Conservation (phyloP, 2,329 filamentous ascomycete species). For the Penicillium brasilianum region DNA sequence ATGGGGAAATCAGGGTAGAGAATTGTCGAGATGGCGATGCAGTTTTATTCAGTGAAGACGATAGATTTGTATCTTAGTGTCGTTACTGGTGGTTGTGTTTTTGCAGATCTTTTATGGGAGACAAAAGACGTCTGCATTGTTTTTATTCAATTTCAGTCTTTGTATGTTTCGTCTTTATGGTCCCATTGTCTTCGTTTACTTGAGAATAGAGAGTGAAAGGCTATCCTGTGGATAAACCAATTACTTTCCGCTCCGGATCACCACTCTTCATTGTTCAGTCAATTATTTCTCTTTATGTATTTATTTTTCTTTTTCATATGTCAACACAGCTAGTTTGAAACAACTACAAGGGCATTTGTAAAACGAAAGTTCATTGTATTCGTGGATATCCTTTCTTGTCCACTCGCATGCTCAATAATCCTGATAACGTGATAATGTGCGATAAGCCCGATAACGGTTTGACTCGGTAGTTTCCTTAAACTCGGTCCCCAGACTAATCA, state of each 20-base stretch:
- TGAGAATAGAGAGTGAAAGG: not conserved
- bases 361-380: not conserved
- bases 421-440: not conserved
- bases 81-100: not conserved
- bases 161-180: not conserved
- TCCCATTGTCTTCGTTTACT: not conserved
- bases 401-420: not conserved
- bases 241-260: not conserved
- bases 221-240: not conserved
- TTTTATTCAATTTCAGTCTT: not conserved
- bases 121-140: not conserved
- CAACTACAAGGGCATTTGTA: not conserved
- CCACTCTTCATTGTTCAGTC: not conserved
- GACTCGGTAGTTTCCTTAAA: not conserved
- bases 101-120: not conserved
- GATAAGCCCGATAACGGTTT: not conserved
- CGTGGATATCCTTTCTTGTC: not conserved
- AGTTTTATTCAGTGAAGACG: no score
- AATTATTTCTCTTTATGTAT: not conserved
- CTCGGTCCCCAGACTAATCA: not conserved
- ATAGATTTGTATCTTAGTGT: not conserved
- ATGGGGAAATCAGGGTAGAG: not conserved
- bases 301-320: not conserved
- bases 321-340: not conserved
- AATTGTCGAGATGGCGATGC: not conserved